Evolutionary conservation across 225 moss, liverwort and hornwort species (phyloP).

Genomic region (Bryum argenteum): DNA sequence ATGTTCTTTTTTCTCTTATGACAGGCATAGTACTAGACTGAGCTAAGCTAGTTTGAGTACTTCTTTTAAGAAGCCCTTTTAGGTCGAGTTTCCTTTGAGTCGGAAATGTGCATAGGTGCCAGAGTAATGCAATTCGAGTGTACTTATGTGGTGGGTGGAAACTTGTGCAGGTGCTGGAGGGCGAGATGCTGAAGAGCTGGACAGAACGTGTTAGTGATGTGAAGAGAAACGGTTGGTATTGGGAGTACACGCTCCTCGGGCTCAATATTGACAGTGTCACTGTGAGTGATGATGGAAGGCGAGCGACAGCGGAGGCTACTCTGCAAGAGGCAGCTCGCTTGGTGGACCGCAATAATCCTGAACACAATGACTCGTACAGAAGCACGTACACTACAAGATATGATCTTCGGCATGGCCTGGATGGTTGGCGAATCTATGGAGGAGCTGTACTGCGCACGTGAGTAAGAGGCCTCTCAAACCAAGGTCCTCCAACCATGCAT

Average conservation of each 20-base stretch:
- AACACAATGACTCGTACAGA: conserved; percentile 87
- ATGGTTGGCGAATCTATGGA: conserved; percentile 83
- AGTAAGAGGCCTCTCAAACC: conserved; percentile 13
- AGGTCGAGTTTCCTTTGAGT: background rate
- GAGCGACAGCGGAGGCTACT: conserved; percentile 90
- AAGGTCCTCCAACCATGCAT: conserved; percentile 28
- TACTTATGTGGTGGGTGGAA: background rate
- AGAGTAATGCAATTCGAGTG: background rate
- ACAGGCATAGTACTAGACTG: background rate
- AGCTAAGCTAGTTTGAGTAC: background rate
- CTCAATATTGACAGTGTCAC: conserved; percentile 94
- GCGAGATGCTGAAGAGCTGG: conserved; percentile 96
- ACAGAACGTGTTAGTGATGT: conserved; percentile 94
- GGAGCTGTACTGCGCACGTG: conserved; percentile 85
- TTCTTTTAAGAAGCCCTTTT: background rate
- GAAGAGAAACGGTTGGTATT: conserved; percentile 88
- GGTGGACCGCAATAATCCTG: conserved; percentile 82
- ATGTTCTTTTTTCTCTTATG: background rate
- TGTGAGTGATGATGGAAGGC: conserved; percentile 90
- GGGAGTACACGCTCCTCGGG: conserved; percentile 92
- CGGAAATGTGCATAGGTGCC: background rate
- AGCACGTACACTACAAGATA: conserved; percentile 96
- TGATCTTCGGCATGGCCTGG: conserved; percentile 66
- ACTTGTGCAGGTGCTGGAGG: conserved; percentile 74
- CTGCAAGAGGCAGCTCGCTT: conserved; percentile 92